These are phyloP conservation scores for Aethionema arabicum DNA, from an alignment of 345 rosid species.

Conservation along the genomic window DNA sequence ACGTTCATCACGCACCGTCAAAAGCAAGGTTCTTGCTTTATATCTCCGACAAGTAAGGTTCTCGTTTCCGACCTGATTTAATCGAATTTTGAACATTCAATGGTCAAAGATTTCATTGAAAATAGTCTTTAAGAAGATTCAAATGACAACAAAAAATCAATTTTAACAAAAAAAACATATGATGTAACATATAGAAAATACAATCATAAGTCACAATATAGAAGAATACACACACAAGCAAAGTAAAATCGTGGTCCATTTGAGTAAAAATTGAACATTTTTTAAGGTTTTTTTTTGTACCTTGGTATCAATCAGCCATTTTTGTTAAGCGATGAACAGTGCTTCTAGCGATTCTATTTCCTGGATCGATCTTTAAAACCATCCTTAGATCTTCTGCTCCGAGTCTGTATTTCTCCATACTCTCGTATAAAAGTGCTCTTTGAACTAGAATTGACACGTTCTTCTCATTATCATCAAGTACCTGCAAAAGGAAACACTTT, in stretches of 20 bases:
- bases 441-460: conserved; percentile 78
- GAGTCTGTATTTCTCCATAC: conserved; percentile 96
- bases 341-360: conserved; percentile 90
- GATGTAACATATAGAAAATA: not conserved
- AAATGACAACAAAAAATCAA: not conserved
- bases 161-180: conserved; percentile 13
- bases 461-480: conserved; percentile 61
- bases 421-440: conserved; percentile 92
- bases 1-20: conserved; percentile 2
- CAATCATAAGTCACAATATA: conserved; percentile 10
- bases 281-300: conserved; percentile 1
- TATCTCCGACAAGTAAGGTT: not conserved
- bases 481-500: conserved; percentile 43
- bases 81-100: not conserved
- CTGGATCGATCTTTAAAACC: conserved; percentile 87
- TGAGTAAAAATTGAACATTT: not conserved
- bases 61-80: not conserved
- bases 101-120: conserved; percentile 1
- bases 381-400: conserved; percentile 96
- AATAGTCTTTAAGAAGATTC: not conserved
- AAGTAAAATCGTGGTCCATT: not conserved
- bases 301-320: conserved; percentile 55
- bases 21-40: not conserved
- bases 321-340: conserved; percentile 85
- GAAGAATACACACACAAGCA: conserved; percentile 23